Percentiles rank a stretch among this genome's conserved stretches.
These are phyloP conservation scores for Leccinum pachyderme DNA, from an alignment of 1,284 basidiomycete genomes.

Conservation along the genomic window DNA sequence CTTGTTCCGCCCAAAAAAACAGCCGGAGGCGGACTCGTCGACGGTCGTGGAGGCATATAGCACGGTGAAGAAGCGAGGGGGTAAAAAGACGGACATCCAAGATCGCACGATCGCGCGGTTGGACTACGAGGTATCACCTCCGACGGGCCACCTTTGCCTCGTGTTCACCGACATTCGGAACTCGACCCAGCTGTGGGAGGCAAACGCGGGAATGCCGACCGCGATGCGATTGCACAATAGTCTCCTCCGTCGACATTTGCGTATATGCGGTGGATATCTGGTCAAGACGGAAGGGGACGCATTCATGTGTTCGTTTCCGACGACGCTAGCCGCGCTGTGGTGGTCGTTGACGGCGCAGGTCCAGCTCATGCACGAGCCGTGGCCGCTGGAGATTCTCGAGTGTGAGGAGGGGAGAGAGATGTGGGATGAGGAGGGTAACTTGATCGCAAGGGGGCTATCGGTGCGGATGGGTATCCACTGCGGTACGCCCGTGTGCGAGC, in stretches of 20 bases:
- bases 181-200: slow-evolving; percentile 97
- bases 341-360: slow-evolving; percentile 92
- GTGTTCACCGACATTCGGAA: slow-evolving; percentile 99
- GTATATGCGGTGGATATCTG: slow-evolving; percentile 95
- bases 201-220: slow-evolving; percentile 93
- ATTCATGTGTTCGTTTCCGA: slow-evolving; percentile 98
- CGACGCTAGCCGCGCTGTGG: slow-evolving; percentile 82
- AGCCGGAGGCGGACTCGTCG: slow-evolving; percentile 44
- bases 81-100: slow-evolving; percentile 46
- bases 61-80: slow-evolving; percentile 37
- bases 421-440: slow-evolving; percentile 63
- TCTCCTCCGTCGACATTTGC: slow-evolving; percentile 82
- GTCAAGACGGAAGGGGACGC: slow-evolving; percentile 99
- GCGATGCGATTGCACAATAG: slow-evolving; percentile 93
- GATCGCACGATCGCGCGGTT: slow-evolving; percentile 61
- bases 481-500: slow-evolving; percentile 88
- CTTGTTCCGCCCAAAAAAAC: slow-evolving; percentile 60
- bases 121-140: slow-evolving; percentile 83
- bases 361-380: slow-evolving; percentile 81
- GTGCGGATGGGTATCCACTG: slow-evolving; percentile 99
- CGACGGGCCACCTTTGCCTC: slow-evolving; percentile 86
- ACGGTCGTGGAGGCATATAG: slow-evolving; percentile 42
- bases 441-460: slow-evolving; percentile 87
- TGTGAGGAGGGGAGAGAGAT: slow-evolving; percentile 89
- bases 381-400: slow-evolving; percentile 95